Base-by-base conservation (phyloP, 164 flowering plant species). In the Vitis rupestris region DNA sequence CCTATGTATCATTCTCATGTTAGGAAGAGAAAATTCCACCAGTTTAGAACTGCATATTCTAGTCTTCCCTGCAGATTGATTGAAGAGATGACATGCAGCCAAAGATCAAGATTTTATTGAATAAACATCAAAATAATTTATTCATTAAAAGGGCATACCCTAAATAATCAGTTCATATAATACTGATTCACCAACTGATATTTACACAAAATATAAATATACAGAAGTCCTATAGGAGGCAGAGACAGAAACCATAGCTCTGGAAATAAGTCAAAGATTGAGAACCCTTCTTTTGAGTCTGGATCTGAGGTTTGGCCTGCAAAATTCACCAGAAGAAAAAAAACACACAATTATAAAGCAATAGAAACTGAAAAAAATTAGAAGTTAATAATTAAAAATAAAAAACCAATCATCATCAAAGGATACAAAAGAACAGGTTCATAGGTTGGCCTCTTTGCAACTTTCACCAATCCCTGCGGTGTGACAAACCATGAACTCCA, bases 381-480 rank as follows among this genome's bases (percentile, higher is more conserved):
- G 10, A 19, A 19, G 23, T n/a, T 19, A 1, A 1, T 31, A 17
- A 23, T 23, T 0, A 16, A 69, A 52, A 10, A 50, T 2, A 44
- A 14, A 17, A 3, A 14, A 50, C 1, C 14, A 37, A 5, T 3
- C 19, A 29, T 55, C 17, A 16, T 15, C 54, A 4, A 66, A 77
- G 76, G 76, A 64, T 72, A 77, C 75, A 69, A 62, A 37, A 66
- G 53, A 61, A 51, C 59, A 66, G 65, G 56, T 50, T 51, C 64
- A 59, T 56, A 23, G 11, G 74, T 60, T 75, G 76, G 76, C 66
- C 75, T 49, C 67, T 62, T 31, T 56, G 73, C 77, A 77, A 70
- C 78, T 67, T 63, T 54, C 70, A 56, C 74, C 69, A 72, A 47
- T 63, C 67, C 79, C 76, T 69, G 73, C 71, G 72, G 52, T 29